A percentile compares a stretch with the other conserved stretches of the same genome.
phyloP scores from a whole-genome alignment of 1,284 basidiomycete genomes.

The Ceratobasidium sp. region DNA sequence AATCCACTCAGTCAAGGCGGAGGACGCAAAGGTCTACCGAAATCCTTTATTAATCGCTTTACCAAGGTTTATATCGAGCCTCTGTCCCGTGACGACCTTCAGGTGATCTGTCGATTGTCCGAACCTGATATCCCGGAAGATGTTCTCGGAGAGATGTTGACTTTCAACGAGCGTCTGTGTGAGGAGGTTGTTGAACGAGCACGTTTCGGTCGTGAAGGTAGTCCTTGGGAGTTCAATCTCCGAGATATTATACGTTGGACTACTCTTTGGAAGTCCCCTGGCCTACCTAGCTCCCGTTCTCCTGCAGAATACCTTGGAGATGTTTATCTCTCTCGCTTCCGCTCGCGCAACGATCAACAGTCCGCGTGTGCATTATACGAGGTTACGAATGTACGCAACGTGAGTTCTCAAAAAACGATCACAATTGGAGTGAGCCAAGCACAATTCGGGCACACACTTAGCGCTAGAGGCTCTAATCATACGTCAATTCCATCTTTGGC shows the following conservation, averaged over 20 bases:
- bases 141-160: slow-evolving; percentile 80
- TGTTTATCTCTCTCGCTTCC: slow-evolving; percentile 89
- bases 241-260: slow-evolving; percentile 95
- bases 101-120: slow-evolving; percentile 80
- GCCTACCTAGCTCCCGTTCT: slow-evolving; percentile 60
- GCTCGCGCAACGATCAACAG: slow-evolving; percentile 72
- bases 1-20: slow-evolving; percentile 98
- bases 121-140: slow-evolving; percentile 70
- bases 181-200: slow-evolving; percentile 74
- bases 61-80: slow-evolving; percentile 96
- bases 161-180: slow-evolving; percentile 81
- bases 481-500: slow-evolving; percentile 54
- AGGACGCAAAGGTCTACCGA: slow-evolving; percentile 96
- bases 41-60: slow-evolving; percentile 97
- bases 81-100: slow-evolving; percentile 81
- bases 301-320: slow-evolving; percentile 71
- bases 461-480: slow-evolving; percentile 60
- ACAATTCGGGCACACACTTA: slow-evolving; percentile 76
- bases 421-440: slow-evolving; percentile 65
- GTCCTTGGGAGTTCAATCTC: slow-evolving; percentile 99
- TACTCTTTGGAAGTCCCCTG: slow-evolving; percentile 59
- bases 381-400: slow-evolving; percentile 60
- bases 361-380: slow-evolving; percentile 73
- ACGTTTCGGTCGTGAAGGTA: slow-evolving; percentile 82
- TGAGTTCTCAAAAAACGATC: slow-evolving; percentile 54